Base-by-base conservation (phyloP, 805 yeast species). In the Candida incommunis region DNA sequence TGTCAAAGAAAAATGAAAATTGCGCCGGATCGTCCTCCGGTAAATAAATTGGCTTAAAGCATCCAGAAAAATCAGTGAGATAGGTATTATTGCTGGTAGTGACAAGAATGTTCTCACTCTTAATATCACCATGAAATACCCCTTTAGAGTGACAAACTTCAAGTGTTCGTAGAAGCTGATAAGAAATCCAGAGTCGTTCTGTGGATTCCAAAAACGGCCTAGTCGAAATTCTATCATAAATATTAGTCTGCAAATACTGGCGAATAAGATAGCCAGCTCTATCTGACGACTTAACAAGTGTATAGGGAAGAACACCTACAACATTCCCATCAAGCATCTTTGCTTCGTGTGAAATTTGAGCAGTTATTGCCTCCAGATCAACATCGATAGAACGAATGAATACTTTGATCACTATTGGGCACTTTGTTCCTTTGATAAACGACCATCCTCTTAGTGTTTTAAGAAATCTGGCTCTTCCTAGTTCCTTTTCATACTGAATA, bases 21-120 rank as follows among this genome's bases (percentile, higher is more conserved):
- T 82, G 90, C 11, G 88, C 82, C 0, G 97, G 96, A 56, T 92
- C 90, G 52, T 87, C 92, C 51, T 84, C 95, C 0, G 97, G 96
- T 25, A 92, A 63, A 53, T 71, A 77, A 0, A 76, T 76, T 0
- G 98, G 98, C 61, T 92, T 92, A 57, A 80, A 75, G 1, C 76
- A 69, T 2, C 96, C 82, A 64, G 90, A 90, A 62, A 31, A 31
- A 18, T 92, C 98, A 1, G 85, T 68, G 11, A 92, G 60, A 50
- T 80, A 65, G 1, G 80, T 66, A 95, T 96, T 88, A 60, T 85
- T 83, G 83, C 95, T 84, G 23, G 90, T 75, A 0, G 94, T 82
- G 3, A 87, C 79, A 45, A 92, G 64, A 13, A 92, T 73, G 60
- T 92, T 92, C 61, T 92, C 98, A 0, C 90, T 69, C 63, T 92